Conservation (phyloP, 176 grass and related monocot species). For the Phoenix roebelenii region DNA sequence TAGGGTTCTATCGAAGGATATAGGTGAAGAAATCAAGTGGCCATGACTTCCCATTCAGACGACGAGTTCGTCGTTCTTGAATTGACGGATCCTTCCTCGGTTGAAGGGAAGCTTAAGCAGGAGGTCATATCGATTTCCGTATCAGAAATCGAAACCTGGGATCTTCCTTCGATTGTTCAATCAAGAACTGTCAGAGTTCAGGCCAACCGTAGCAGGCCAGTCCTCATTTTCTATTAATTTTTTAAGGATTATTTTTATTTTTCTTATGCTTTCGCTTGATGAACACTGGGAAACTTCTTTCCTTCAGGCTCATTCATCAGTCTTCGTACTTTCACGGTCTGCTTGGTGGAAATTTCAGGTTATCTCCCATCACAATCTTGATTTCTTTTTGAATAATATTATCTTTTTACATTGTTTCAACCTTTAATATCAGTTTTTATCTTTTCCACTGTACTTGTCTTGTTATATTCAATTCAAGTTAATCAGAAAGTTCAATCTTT, state of each 20-base stretch:
- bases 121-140: background rate
- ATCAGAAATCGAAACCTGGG: background rate
- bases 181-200: constrained; percentile 26
- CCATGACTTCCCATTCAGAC: background rate
- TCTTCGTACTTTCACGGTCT: constrained; percentile 66
- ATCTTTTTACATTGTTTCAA: background rate
- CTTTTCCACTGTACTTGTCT: too few species aligned
- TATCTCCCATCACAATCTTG: background rate
- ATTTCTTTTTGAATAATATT: background rate
- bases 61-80: constrained; percentile 1
- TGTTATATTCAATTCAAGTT: too few species aligned
- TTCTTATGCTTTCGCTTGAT: background rate
- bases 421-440: background rate
- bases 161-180: constrained; percentile 3
- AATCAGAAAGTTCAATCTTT: too few species aligned
- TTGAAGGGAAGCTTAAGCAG: background rate
- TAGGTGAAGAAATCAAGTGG: too few species aligned
- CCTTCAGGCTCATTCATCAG: constrained; percentile 34
- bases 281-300: background rate
- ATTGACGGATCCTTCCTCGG: background rate
- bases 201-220: constrained; percentile 37
- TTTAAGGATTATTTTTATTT: background rate
- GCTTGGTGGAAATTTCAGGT: constrained; percentile 61
- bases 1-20: too few species aligned
- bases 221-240: background rate